These are phyloP conservation scores for Geranomyces variabilis DNA, from an alignment of 192 early-diverging fungal species.

Conservation along the genomic window DNA sequence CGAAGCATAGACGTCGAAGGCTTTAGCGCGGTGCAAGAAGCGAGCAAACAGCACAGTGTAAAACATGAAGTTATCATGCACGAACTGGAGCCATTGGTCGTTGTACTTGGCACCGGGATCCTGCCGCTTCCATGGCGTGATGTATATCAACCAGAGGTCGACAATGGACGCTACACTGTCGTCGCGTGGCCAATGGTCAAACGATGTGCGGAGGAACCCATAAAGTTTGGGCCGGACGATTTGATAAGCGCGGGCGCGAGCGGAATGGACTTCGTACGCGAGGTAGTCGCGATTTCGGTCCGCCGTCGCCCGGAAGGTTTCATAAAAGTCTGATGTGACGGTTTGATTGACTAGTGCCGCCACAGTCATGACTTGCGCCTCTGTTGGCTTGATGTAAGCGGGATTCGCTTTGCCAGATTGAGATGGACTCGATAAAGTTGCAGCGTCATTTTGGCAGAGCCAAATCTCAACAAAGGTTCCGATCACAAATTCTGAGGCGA, in stretches of 20 bases:
- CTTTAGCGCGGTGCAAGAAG: conserved; percentile 36
- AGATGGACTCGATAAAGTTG: conserved; percentile 15
- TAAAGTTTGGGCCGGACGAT: conserved; percentile 39
- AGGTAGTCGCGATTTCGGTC: conserved; percentile 12
- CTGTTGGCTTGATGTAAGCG: conserved; percentile 17
- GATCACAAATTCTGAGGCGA: conserved; percentile 40
- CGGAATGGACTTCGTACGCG: conserved; percentile 9
- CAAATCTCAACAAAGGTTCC: conserved; percentile 40
- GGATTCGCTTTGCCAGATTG: conserved; percentile 11
- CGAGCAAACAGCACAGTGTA: conserved; percentile 38
- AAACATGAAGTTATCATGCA: conserved; percentile 44
- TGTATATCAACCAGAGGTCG: conserved; percentile 44
- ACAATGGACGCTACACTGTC: conserved; percentile 36
- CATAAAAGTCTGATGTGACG: conserved; percentile 15
- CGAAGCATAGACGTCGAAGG: conserved; percentile 20
- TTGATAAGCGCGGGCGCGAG: conserved; percentile 20
- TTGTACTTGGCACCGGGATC: conserved; percentile 1
- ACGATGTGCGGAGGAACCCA: conserved; percentile 32
- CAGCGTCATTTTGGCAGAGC: conserved; percentile 46
- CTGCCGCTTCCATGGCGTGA: conserved; percentile 43
- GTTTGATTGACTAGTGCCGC: not conserved
- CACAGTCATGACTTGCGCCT: conserved; percentile 19
- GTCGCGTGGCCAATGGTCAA: conserved; percentile 37
- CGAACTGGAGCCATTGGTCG: conserved; percentile 33
- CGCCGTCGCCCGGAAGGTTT: conserved; percentile 12